These are phyloP conservation scores for Nicotiana benthamiana DNA, from an alignment of 257 asterid genomes.

Conservation along the genomic window DNA sequence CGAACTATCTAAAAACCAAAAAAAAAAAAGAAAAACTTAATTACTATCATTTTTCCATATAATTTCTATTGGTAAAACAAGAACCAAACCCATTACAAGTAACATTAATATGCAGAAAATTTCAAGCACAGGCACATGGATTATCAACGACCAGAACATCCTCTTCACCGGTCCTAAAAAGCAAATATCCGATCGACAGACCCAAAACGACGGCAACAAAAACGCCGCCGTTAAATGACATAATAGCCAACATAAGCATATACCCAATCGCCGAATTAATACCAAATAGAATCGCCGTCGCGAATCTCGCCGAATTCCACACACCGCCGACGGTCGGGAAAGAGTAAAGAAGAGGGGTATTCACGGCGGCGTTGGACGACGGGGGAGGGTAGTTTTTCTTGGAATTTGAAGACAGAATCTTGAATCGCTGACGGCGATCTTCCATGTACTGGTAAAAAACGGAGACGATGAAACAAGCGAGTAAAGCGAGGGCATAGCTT, in stretches of 20 bases:
- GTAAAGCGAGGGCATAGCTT: constrained; percentile 51
- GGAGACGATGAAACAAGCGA: constrained; percentile 51
- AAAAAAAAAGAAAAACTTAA: background rate
- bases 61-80: background rate
- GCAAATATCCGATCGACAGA: constrained; percentile 52
- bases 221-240: constrained; percentile 89
- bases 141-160: constrained; percentile 39
- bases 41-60: background rate
- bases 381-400: constrained; percentile 7
- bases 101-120: background rate
- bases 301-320: constrained; percentile 24
- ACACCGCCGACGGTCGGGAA: constrained; percentile 14
- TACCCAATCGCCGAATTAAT: constrained; percentile 78
- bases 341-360: constrained; percentile 40
- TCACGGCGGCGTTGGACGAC: background rate
- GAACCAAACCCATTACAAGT: background rate
- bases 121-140: constrained; percentile 79
- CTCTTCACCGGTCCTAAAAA: constrained; percentile 57
- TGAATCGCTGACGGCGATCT: constrained; percentile 64
- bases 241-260: constrained; percentile 70
- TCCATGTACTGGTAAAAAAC: constrained; percentile 81
- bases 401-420: constrained; percentile 21
- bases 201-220: constrained; percentile 63
- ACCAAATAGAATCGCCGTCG: constrained; percentile 53
- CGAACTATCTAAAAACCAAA: background rate